Evolutionary conservation across 2,329 filamentous ascomycete species (phyloP), one percentile per base, ranked within the genome.

Genomic region (Colletotrichum noveboracense): DNA sequence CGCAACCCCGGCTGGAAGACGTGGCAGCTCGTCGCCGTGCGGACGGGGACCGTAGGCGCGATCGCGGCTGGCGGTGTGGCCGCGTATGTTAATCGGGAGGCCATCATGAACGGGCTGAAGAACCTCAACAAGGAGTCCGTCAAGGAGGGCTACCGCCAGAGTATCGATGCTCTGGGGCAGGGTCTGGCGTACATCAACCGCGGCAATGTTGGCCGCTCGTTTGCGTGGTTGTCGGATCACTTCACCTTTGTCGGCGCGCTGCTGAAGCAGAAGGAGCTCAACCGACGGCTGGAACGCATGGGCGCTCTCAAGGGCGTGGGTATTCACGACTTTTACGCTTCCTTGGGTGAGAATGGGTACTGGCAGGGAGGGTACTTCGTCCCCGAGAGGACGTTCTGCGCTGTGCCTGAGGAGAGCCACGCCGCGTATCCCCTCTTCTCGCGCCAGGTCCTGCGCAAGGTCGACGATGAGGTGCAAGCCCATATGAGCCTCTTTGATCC

Each of bases 181-280:
- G 89, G 89, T 3, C 84, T 91, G 10, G 89, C 89, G 13, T 91
- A 91, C 77, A 86, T 91, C 81, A 91, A 91, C 80, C 85, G 89
- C 8, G 89, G 89, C 16, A 91, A 89, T 56, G 89, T 91, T 3
- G 92, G 92, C 4, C 89, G 92, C 70, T 94, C 95, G 2, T 94
- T 95, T 78, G 90, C 89, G 21, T 98, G 95, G 93, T 91, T 96
- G 6, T 92, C 93, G 0, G 94, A 94, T 18, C 96, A 98, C 83
- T 91, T 98, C 67, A 94, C 95, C 43, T 98, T 98, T 80, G 94
- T 98, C 2, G 95, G 95, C 0, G 93, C 94, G 61, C 88, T 98
- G 3, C 90, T 95, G 78, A 93, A 94, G 69, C 91, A 92, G 18
- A 92, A 93, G 38, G 94, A 97, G 79, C 86, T 98, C 76, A 91